These are phyloP conservation scores for Lactifluus piperatus DNA, from an alignment of 768 basidiomycete species.

Conservation along the genomic window DNA sequence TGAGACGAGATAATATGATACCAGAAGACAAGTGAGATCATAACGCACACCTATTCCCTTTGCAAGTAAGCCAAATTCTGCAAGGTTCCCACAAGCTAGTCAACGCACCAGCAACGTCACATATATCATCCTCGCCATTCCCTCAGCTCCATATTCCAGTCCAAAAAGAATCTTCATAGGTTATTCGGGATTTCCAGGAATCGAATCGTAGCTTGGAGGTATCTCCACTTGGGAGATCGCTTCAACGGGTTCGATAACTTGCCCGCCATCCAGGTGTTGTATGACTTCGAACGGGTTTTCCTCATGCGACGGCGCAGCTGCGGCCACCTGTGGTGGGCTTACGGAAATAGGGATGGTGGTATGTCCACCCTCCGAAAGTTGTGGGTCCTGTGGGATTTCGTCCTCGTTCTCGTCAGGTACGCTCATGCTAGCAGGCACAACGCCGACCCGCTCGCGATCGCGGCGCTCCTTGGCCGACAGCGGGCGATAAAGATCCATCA, in stretches of 20 bases:
- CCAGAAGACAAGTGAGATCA: no score
- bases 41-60: no score
- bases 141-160: not conserved
- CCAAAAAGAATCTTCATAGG: not conserved
- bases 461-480: conserved; percentile 24
- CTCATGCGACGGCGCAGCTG: no score
- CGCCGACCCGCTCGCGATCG: conserved; percentile 14
- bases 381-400: no score
- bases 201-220: conserved; percentile 28
- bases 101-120: no score
- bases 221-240: conserved; percentile 21
- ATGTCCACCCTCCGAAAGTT: no score
- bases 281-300: no score
- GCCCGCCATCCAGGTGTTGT: conserved; percentile 27
- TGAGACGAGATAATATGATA: no score
- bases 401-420: conserved; percentile 10
- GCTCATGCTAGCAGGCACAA: conserved; percentile 25
- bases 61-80: no score
- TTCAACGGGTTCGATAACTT: conserved; percentile 4
- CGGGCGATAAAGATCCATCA: conserved; percentile 9
- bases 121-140: not conserved
- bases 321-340: no score
- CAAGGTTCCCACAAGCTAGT: no score
- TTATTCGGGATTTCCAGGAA: conserved; percentile 18
- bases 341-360: no score